Percentiles rank a stretch among this genome's conserved stretches.
phyloP scores from a whole-genome alignment of 1,284 basidiomycete species.

The Peniophora sp. region DNA sequence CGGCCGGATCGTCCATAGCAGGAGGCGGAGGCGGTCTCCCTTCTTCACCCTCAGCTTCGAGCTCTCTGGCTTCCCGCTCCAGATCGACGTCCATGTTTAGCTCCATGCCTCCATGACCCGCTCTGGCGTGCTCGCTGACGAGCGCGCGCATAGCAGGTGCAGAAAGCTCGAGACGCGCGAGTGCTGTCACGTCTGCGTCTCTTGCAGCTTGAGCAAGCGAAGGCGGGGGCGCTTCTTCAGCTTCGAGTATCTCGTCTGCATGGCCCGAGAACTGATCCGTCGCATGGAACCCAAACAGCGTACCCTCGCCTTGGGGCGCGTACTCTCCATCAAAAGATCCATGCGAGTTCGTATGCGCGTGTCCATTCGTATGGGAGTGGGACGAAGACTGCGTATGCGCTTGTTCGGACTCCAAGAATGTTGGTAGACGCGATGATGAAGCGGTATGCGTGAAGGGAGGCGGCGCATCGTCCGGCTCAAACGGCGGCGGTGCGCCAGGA shows the following conservation, averaged over 20 bases:
- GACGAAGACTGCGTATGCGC: conserved; percentile 40
- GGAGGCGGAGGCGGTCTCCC: conserved; percentile 60
- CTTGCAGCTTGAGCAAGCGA: conserved; percentile 63
- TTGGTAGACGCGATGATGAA: conserved; percentile 56
- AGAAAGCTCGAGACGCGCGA: conserved; percentile 51
- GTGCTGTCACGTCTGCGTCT: conserved; percentile 58
- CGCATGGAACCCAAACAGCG: conserved; percentile 59
- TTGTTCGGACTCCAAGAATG: conserved; percentile 70
- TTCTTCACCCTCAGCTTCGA: no score
- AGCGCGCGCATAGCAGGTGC: conserved; percentile 52
- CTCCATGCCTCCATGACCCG: conserved; percentile 29
- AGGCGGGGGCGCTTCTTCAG: conserved; percentile 53
- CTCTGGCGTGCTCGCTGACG: background rate
- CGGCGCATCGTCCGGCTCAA: conserved; percentile 73
- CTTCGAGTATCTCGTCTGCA: conserved; percentile 43
- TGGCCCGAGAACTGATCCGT: conserved; percentile 74
- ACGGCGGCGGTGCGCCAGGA: conserved; percentile 65
- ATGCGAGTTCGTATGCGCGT: conserved; percentile 21
- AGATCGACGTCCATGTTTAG: conserved; percentile 33
- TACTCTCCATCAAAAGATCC: conserved; percentile 6
- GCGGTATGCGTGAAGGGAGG: conserved; percentile 64
- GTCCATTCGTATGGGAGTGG: conserved; percentile 38
- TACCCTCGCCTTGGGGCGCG: conserved; percentile 60
- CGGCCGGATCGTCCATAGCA: conserved; percentile 77
- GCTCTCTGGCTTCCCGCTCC: no score